phyloP scores from a whole-genome alignment of 192 early-diverging fungal species.

The Polychytrium aggregatum region DNA sequence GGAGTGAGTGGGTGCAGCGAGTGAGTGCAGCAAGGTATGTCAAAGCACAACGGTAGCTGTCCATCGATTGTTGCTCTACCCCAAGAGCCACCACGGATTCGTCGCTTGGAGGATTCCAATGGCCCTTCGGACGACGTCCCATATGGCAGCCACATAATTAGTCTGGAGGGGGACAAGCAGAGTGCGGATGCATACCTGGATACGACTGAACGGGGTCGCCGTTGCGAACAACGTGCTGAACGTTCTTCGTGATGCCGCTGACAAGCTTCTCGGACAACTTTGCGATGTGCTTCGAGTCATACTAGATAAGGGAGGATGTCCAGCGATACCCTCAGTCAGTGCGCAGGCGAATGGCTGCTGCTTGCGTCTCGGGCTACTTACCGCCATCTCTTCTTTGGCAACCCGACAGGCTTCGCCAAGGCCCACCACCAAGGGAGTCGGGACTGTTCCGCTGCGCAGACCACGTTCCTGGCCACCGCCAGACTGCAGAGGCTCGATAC shows the following conservation, averaged over 20 bases:
- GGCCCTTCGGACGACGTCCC: no score
- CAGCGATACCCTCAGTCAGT: neutral
- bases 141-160: neutral
- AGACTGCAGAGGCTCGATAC: slow-evolving; percentile 78
- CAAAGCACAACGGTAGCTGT: no score
- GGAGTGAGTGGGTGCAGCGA: no score
- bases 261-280: slow-evolving; percentile 67
- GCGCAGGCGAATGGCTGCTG: slow-evolving; percentile 3
- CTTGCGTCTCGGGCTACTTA: slow-evolving; percentile 19
- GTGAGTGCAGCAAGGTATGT: no score
- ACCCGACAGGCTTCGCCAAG: slow-evolving; percentile 80
- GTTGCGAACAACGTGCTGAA: slow-evolving; percentile 79
- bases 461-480: slow-evolving; percentile 97
- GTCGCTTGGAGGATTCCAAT: no score
- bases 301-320: slow-evolving; percentile 23
- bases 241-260: slow-evolving; percentile 62
- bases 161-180: neutral
- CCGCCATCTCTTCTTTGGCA: slow-evolving; percentile 67
- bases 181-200: slow-evolving; percentile 50
- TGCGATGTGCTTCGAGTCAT: slow-evolving; percentile 64
- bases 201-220: slow-evolving; percentile 71
- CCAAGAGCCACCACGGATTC: no score
- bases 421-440: slow-evolving; percentile 80
- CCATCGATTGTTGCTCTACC: no score
- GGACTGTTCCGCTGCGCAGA: slow-evolving; percentile 86